These are phyloP conservation scores for Euphorbia peplus DNA, from an alignment of 345 rosid genomes.

Conservation along the genomic window DNA sequence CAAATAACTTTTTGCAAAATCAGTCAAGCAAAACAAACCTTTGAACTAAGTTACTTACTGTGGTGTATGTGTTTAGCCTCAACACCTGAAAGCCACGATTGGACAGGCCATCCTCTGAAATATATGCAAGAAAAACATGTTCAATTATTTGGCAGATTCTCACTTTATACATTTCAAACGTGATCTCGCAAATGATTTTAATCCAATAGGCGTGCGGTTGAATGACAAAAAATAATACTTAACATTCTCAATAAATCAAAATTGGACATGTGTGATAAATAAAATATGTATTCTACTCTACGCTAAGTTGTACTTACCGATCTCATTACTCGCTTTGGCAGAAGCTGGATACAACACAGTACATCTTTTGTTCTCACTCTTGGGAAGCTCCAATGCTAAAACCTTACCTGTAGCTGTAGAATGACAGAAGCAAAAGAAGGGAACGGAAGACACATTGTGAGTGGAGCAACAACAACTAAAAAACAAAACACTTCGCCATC, in stretches of 20 bases:
- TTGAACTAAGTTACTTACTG: slow-evolving; percentile 51
- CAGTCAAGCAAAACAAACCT: neutral
- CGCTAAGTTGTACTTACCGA: slow-evolving; percentile 44
- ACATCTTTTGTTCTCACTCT: slow-evolving; percentile 47
- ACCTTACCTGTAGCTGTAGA: slow-evolving; percentile 84
- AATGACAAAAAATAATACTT: neutral
- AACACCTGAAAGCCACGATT: slow-evolving; percentile 86
- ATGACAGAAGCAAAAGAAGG: neutral
- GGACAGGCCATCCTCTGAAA: slow-evolving; percentile 78
- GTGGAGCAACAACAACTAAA: neutral
- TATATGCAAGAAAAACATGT: slow-evolving; percentile 16
- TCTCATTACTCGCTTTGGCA: slow-evolving; percentile 78
- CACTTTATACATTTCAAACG: neutral
- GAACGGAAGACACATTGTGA: neutral
- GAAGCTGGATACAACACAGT: slow-evolving; percentile 96
- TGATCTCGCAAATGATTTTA: neutral
- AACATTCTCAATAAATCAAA: neutral
- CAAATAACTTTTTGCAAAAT: neutral
- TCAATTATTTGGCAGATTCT: slow-evolving; percentile 7
- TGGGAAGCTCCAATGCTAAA: slow-evolving; percentile 94
- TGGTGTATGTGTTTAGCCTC: slow-evolving; percentile 88
- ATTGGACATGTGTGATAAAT: neutral
- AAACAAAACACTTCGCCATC: neutral
- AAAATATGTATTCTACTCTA: neutral
- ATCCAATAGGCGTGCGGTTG: neutral